Evolutionary conservation across 108 stramenopile genomes (phyloP).

Genomic region (Licmophora abbreviata): DNA sequence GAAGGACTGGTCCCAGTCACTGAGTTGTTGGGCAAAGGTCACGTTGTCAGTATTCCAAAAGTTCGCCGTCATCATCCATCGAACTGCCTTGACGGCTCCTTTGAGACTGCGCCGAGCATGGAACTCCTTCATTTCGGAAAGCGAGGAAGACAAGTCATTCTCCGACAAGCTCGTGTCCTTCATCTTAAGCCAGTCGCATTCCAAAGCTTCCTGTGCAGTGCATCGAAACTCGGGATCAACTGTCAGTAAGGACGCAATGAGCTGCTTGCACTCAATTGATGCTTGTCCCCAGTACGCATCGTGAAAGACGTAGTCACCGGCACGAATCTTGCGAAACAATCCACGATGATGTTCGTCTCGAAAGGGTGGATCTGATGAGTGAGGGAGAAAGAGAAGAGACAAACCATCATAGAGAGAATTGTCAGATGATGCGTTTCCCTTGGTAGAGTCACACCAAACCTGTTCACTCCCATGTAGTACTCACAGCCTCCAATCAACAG

Average conservation of each 20-base stretch:
- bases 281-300: conserved; percentile 61
- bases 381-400: neutral
- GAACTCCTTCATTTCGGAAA: conserved; percentile 66
- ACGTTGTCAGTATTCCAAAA: conserved; percentile 38
- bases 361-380: conserved; percentile 50
- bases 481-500: conserved; percentile 77
- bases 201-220: conserved; percentile 43
- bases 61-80: conserved; percentile 17
- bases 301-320: conserved; percentile 70
- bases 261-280: conserved; percentile 64
- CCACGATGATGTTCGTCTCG: conserved; percentile 46
- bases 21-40: conserved; percentile 16
- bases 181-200: conserved; percentile 53
- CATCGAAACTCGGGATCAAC: conserved; percentile 61
- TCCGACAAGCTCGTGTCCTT: conserved; percentile 21
- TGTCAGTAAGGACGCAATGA: conserved; percentile 64
- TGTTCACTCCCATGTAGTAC: neutral
- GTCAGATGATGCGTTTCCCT: neutral
- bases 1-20: conserved; percentile 24
- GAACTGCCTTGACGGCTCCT: conserved; percentile 45
- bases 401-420: neutral
- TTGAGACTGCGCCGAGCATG: conserved; percentile 59
- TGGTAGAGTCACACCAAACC: neutral
- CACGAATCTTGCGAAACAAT: conserved; percentile 72
- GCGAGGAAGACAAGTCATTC: conserved; percentile 37